phyloP scores from a whole-genome alignment of 768 basidiomycete species.

The Tricholoma bakamatsutake region DNA sequence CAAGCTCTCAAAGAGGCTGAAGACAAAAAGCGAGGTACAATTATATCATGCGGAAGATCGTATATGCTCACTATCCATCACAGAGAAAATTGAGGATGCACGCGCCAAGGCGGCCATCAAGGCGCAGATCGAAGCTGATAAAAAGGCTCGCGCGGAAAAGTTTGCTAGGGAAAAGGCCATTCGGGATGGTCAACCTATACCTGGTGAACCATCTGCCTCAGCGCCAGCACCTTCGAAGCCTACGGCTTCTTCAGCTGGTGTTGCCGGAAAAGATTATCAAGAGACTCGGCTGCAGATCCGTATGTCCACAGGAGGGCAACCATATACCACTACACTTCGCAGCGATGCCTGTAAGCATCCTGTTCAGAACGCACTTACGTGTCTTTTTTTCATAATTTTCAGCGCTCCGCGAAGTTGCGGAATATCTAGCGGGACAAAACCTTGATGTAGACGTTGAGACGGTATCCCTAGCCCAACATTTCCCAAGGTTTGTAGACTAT shows the following conservation, averaged over 20 bases:
- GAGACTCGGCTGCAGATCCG: constrained; percentile 91
- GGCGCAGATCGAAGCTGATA: constrained; percentile 94
- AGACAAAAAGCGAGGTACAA: constrained; percentile 68
- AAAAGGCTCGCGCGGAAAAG: constrained; percentile 81
- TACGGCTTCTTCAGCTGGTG: constrained; percentile 31
- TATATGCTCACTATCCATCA: background rate
- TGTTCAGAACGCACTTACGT: background rate
- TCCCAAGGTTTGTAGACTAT: constrained; percentile 61
- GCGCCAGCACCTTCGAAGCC: constrained; percentile 28
- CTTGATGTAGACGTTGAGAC: constrained; percentile 69
- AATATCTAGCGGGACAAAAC: constrained; percentile 76
- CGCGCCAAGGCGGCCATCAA: constrained; percentile 83
- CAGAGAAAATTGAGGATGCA: constrained; percentile 88
- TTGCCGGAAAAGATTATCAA: constrained; percentile 70
- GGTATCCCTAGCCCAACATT: constrained; percentile 71
- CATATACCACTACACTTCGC: constrained; percentile 74
- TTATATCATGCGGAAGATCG: background rate
- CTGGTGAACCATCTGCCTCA: constrained; percentile 25
- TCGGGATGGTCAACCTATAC: constrained; percentile 60
- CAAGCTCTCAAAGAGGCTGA: constrained; percentile 82
- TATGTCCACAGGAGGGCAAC: constrained; percentile 72
- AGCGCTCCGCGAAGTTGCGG: constrained; percentile 85
- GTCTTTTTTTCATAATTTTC: background rate
- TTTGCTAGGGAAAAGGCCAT: constrained; percentile 87
- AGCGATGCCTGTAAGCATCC: constrained; percentile 65